Base-by-base conservation (phyloP, 495 filamentous ascomycete genomes). In the Lepraria neglecta region DNA sequence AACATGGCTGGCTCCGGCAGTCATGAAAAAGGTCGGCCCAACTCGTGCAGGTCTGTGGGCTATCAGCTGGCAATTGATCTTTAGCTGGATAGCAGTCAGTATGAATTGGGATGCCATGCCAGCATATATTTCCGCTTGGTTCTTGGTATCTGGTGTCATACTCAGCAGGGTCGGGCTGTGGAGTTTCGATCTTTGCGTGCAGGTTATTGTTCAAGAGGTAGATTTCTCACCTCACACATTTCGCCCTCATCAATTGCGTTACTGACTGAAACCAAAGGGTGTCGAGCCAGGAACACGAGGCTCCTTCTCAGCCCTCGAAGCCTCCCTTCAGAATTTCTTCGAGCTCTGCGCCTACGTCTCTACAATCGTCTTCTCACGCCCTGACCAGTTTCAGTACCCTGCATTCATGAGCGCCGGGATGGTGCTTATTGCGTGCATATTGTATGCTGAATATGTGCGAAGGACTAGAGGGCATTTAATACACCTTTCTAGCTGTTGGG, bases 141-240 rank as follows among this genome's bases (percentile, higher is more conserved):
- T 74, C 11, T 70, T 88, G 15, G 77, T 80, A 3, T 70, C 66
- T 4, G 82, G 80, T 0, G 78, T 83, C 0, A 76, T 78, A 0
- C 33, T 85, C 12, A 88, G 85, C 57, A 76, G 87, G 0, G 42
- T 87, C 6, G 87, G 87, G 0, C 73, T 90, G 0, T 84, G 87
- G 80, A 83, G 85, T 0, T 89, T 84, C 61, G 87, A 90, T 66
- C 72, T 90, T 2, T 82, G 76, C 31, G 81, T 75, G 9, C 87
- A 90, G 65, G 76, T 77, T 50, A 76, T 89, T 14, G 74, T 89
- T 0, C 87, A 89, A 67, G 84, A 86, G 64, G 84, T 85, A 65
- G 66, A 76, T 70, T 9, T 56, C 19, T 14, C 56, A 17, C 21
- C 30, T 14, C 21, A 28, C 9, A 31, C 14, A 17, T 24, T 42